Evolutionary conservation across 1,284 basidiomycete genomes (phyloP).

Genomic region (Athelia psychrophila): DNA sequence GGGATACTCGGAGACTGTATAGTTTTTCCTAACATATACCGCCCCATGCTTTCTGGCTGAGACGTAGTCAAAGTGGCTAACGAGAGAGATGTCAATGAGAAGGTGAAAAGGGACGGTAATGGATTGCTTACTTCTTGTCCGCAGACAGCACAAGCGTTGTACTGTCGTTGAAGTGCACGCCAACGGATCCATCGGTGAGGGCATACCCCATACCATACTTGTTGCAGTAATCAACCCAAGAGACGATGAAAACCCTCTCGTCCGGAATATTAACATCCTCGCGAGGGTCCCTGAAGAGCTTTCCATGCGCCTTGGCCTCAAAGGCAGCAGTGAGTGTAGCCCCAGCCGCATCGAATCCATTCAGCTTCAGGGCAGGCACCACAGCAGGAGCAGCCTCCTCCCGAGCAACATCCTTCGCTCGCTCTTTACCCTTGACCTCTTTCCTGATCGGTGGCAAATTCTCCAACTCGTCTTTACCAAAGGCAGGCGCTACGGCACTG

Average conservation of each 20-base stretch:
- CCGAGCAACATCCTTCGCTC: conserved; percentile 27
- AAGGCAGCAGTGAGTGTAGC: conserved; percentile 70
- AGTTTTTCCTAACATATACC: conserved; percentile 68
- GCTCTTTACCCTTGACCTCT: conserved; percentile 26
- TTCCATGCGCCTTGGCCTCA: conserved; percentile 55
- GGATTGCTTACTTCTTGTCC: conserved; percentile 60
- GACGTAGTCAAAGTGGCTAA: conserved; percentile 85
- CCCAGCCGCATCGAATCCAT: conserved; percentile 65
- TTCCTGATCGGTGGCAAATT: conserved; percentile 36
- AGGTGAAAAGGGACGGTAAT: conserved; percentile 24
- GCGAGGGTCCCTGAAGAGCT: conserved; percentile 63
- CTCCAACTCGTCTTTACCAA: conserved; percentile 41
- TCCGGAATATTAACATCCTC: conserved; percentile 50
- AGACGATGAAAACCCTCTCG: conserved; percentile 89
- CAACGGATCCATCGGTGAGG: conserved; percentile 91
- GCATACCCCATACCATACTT: conserved; percentile 99
- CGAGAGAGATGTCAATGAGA: conserved; percentile 11
- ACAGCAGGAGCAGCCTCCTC: conserved; percentile 16
- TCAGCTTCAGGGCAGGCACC: conserved; percentile 33
- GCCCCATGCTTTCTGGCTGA: conserved; percentile 58
- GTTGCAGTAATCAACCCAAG: conserved; percentile 98
- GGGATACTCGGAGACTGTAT: conserved; percentile 62
- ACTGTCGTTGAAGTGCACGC: conserved; percentile 96
- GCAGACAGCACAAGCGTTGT: conserved; percentile 84
- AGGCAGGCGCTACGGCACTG: conserved; percentile 27